Evolutionary conservation across 257 asterid species (phyloP).

Genomic region (Vinca minor): DNA sequence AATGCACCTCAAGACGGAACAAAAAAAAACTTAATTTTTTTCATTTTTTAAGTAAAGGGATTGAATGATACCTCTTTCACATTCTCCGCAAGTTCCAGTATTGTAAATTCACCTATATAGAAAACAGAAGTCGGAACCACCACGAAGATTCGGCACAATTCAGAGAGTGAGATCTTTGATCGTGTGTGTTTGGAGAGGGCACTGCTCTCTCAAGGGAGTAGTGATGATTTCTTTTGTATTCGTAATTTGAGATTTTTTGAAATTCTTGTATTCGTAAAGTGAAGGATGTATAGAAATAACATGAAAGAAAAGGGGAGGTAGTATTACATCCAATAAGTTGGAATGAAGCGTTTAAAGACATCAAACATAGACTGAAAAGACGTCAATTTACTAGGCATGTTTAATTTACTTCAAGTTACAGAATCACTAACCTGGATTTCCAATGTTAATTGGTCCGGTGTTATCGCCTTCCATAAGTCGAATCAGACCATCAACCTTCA

Average conservation of each 20-base stretch:
- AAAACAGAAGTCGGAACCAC: slow-evolving; percentile 1
- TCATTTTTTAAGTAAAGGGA: not conserved
- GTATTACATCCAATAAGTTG: not conserved
- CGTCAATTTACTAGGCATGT: not conserved
- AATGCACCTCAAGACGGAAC: not conserved
- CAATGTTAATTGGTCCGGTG: slow-evolving; percentile 89
- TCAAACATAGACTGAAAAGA: not conserved
- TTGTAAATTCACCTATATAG: slow-evolving; percentile 80
- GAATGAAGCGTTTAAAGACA: not conserved
- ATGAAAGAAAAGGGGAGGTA: not conserved
- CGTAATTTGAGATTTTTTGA: not conserved
- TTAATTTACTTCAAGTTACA: not conserved
- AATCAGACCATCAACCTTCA: slow-evolving; percentile 84
- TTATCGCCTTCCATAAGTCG: slow-evolving; percentile 82
- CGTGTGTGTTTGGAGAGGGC: too few relatives aligned
- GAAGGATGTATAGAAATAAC: not conserved
- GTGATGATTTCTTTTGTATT: too few relatives aligned
- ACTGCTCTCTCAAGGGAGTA: too few relatives aligned
- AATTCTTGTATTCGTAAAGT: too few relatives aligned
- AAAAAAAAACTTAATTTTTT: not conserved
- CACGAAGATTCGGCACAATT: not conserved
- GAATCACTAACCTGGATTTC: slow-evolving; percentile 69
- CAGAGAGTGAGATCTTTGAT: too few relatives aligned
- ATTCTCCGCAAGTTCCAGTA: slow-evolving; percentile 90
- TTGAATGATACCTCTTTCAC: slow-evolving; percentile 67